phyloP scores from a whole-genome alignment of 176 grass and related monocot species.

The Panicum miliaceum region DNA sequence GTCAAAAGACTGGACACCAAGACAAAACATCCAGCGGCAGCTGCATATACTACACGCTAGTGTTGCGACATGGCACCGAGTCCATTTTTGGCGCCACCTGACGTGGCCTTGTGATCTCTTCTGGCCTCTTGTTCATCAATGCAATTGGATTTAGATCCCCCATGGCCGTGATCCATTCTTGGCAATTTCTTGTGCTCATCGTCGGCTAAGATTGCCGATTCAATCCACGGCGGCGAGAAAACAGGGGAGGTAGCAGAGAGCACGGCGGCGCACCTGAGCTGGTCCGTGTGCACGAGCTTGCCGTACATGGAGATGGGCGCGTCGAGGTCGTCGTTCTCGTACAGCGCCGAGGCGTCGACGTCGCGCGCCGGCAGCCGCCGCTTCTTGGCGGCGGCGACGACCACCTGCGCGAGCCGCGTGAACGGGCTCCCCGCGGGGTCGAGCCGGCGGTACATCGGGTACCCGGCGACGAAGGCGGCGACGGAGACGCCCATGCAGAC shows the following conservation, averaged over 20 bases:
- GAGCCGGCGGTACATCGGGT: conserved; percentile 62
- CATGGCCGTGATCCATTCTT: background rate
- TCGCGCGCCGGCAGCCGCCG: conserved; percentile 24
- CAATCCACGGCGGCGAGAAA: too few species aligned
- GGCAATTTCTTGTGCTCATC: background rate
- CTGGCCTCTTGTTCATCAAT: conserved; percentile 41
- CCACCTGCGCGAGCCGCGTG: conserved; percentile 73
- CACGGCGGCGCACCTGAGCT: conserved; percentile 55
- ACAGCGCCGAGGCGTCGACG: conserved; percentile 18
- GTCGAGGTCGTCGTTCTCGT: conserved; percentile 75
- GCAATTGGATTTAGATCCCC: background rate
- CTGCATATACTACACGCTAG: background rate
- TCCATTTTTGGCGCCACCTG: conserved; percentile 20
- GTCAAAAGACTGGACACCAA: background rate
- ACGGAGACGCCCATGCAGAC: conserved; percentile 68
- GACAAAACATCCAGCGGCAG: background rate
- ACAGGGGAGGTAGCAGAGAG: too few species aligned
- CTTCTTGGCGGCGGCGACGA: conserved; percentile 68
- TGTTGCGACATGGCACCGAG: background rate
- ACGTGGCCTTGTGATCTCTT: conserved; percentile 6
- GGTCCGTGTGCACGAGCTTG: conserved; percentile 78
- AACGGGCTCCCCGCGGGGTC: conserved; percentile 62
- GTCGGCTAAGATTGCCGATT: background rate
- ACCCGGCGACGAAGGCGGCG: conserved; percentile 60
- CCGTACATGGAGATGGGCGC: conserved; percentile 70